Conservation (phyloP, 2,329 filamentous ascomycete species). For the Drechslerella coelobrocha region DNA sequence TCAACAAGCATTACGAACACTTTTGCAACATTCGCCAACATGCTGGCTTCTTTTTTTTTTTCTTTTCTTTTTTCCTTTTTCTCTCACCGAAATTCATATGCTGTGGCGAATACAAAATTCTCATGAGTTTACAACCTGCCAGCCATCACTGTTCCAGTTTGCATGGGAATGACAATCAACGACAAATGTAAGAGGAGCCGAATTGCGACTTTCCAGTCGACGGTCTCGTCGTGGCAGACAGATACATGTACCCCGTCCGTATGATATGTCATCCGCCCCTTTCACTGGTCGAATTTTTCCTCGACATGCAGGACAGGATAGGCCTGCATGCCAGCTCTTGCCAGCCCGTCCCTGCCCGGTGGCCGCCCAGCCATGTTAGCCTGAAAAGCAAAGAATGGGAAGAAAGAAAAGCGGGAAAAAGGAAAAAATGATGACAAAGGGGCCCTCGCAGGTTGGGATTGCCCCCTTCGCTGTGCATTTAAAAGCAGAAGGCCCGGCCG, state of each 20-base stretch:
- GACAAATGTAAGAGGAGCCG: background rate
- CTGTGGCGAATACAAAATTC: background rate
- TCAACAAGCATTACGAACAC: background rate
- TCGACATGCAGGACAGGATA: slow-evolving; percentile 36
- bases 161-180: background rate
- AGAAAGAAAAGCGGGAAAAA: slow-evolving; percentile 16
- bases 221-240: background rate
- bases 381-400: slow-evolving; percentile 33
- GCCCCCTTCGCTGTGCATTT: slow-evolving; percentile 31
- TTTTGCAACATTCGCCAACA: background rate
- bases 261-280: slow-evolving; percentile 3
- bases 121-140: background rate
- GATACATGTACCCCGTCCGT: background rate
- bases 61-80: no score
- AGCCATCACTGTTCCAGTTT: background rate
- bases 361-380: slow-evolving; percentile 33
- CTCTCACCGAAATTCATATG: no score
- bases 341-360: slow-evolving; percentile 22
- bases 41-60: background rate
- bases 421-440: slow-evolving; percentile 46
- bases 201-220: background rate
- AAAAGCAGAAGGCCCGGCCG: slow-evolving; percentile 50
- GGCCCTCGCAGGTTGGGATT: slow-evolving; percentile 12
- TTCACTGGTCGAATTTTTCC: slow-evolving; percentile 26
- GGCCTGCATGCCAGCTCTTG: slow-evolving; percentile 27